These are phyloP conservation scores for Pleurotus djamor DNA, from an alignment of 768 basidiomycete genomes.

Conservation along the genomic window DNA sequence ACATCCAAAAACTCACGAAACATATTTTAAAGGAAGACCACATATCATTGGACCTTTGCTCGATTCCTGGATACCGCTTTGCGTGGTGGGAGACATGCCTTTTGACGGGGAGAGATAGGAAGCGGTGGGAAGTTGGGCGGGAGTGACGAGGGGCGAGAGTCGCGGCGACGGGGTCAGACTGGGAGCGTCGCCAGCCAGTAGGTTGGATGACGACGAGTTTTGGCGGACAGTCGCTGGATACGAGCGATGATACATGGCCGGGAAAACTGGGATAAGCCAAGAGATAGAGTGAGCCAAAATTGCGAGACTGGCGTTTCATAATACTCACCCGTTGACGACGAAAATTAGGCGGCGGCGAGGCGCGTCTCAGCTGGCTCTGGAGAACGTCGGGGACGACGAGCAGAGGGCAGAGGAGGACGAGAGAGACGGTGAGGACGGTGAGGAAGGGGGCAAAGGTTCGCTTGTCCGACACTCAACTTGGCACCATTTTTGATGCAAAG, in stretches of 20 bases:
- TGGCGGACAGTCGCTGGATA: constrained; percentile 6
- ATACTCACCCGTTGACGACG: neutral
- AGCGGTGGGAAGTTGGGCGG: neutral
- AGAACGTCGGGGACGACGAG: constrained; percentile 5
- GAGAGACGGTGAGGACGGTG: neutral
- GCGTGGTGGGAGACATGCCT: neutral
- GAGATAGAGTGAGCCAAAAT: neutral
- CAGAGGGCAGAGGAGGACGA: neutral
- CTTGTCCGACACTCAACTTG: neutral
- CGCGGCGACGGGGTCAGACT: constrained; percentile 2
- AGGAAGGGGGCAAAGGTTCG: neutral
- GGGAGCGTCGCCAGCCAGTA: neutral
- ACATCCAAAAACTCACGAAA: constrained; percentile 54
- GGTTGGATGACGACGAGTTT: constrained; percentile 10
- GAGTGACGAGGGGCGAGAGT: constrained; percentile 1
- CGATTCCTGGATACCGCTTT: neutral
- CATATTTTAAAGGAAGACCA: constrained; percentile 77
- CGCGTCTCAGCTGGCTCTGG: neutral
- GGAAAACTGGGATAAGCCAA: neutral
- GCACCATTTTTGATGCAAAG: constrained; percentile 1
- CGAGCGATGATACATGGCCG: constrained; percentile 9
- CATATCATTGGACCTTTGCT: constrained; percentile 49
- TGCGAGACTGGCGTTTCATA: neutral
- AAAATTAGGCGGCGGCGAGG: neutral
- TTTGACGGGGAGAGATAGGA: constrained; percentile 4